Conservation (phyloP, 164 flowering plant species). For the Vitis amurensis region DNA sequence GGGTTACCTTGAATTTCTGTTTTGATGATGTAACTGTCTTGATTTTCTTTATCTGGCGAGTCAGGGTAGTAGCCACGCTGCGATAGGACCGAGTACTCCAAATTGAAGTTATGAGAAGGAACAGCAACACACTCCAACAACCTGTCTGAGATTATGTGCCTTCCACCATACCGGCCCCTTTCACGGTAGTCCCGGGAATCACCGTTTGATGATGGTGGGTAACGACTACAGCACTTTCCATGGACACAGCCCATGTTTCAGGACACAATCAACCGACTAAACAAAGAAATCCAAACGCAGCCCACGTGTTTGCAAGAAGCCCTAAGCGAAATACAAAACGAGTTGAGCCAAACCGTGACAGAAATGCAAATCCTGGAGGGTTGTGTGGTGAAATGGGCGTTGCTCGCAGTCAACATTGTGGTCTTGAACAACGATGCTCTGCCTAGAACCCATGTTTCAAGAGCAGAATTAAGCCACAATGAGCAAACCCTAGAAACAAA, state of each 20-base stretch:
- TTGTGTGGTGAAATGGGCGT: constrained; percentile 16
- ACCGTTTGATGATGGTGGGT: constrained; percentile 42
- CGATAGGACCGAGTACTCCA: constrained; percentile 68
- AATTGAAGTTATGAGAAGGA: constrained; percentile 63
- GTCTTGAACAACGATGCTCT: neutral
- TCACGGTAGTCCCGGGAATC: constrained; percentile 28
- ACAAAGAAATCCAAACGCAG: constrained; percentile 5
- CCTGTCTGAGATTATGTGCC: constrained; percentile 43
- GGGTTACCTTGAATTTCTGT: constrained; percentile 81
- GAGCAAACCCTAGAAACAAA: constrained; percentile 20
- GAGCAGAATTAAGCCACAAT: constrained; percentile 1
- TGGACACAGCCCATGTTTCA: constrained; percentile 76
- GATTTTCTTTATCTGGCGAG: constrained; percentile 82
- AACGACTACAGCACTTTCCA: constrained; percentile 65
- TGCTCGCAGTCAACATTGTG: constrained; percentile 15
- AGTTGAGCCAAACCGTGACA: neutral
- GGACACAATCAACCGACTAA: neutral
- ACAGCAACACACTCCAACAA: constrained; percentile 52
- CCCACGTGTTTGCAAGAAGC: constrained; percentile 19
- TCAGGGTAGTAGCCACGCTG: constrained; percentile 94
- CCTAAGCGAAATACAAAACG: constrained; percentile 16
- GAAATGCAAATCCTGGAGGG: neutral
- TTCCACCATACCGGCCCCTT: constrained; percentile 15
- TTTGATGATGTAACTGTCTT: constrained; percentile 77
- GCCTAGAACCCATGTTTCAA: constrained; percentile 3